Evolutionary conservation across 192 early-diverging fungal species (phyloP).

Genomic region (Podila epigama): DNA sequence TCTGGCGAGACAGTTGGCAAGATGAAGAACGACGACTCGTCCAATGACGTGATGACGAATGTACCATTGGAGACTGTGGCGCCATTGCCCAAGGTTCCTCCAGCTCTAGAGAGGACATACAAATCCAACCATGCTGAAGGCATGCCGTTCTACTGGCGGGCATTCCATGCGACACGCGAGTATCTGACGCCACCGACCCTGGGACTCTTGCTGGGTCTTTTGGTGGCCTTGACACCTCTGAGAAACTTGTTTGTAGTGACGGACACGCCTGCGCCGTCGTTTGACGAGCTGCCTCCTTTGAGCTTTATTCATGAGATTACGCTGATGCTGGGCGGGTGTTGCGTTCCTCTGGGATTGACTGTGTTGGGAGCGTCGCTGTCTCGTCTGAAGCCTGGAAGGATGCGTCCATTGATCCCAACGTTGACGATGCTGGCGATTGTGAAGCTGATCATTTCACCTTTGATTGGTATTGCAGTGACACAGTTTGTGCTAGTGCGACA

Average conservation of each 20-base stretch:
- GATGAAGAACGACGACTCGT: not conserved
- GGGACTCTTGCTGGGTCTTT: conserved; percentile 26
- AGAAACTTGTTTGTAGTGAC: conserved; percentile 17
- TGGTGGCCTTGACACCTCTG: conserved; percentile 12
- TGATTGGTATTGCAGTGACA: conserved; percentile 8
- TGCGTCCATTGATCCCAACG: conserved; percentile 30
- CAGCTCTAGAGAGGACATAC: conserved; percentile 13
- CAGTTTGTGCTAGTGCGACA: conserved; percentile 21
- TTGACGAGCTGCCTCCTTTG: conserved; percentile 25
- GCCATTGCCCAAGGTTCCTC: conserved; percentile 31
- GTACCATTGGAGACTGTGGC: not conserved
- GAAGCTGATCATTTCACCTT: conserved; percentile 25
- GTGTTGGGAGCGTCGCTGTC: conserved; percentile 40
- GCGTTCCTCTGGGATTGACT: conserved; percentile 33
- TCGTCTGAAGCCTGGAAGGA: conserved; percentile 33
- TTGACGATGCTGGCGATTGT: conserved; percentile 31
- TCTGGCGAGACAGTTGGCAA: too few species aligned
- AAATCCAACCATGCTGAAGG: not conserved
- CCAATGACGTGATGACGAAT: not conserved
- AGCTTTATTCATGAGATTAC: conserved; percentile 41
- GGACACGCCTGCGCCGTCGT: conserved; percentile 11
- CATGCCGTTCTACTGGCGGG: conserved; percentile 8
- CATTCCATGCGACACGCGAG: conserved; percentile 29
- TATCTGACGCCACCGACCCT: conserved; percentile 42
- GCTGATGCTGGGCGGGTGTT: conserved; percentile 33